A percentile compares a stretch with the other conserved stretches of the same genome.
Evolutionary conservation across 139 green algal genomes (phyloP).

Genomic region (Diplosphaera chodatii): DNA sequence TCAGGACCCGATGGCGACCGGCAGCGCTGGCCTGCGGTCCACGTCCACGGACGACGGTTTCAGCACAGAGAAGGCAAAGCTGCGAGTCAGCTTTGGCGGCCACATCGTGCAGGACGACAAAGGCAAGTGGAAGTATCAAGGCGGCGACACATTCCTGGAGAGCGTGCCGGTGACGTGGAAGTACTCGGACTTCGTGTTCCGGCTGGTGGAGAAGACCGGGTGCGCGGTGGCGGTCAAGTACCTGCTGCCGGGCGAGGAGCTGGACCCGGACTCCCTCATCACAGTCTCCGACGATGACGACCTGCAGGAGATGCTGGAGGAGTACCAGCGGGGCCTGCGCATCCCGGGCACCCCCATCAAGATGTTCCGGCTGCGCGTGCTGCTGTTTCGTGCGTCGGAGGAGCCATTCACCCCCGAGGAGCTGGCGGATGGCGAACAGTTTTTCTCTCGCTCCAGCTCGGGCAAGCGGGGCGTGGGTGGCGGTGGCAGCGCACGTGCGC

Average conservation of each 20-base stretch:
- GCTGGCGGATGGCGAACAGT: constrained; percentile 3
- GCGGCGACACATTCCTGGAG: constrained; percentile 44
- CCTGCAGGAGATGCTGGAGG: constrained; percentile 70
- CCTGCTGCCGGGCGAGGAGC: constrained; percentile 54
- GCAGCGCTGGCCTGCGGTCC: neutral
- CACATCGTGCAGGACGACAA: constrained; percentile 17
- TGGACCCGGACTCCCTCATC: constrained; percentile 63
- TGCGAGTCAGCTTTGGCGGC: constrained; percentile 29
- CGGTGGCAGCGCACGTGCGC: neutral
- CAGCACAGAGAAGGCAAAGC: constrained; percentile 9
- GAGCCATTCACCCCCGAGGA: constrained; percentile 27
- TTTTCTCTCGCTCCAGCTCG: neutral
- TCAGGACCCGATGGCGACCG: neutral
- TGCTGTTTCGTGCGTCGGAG: constrained; percentile 35
- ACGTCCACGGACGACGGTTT: neutral
- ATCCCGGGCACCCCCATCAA: constrained; percentile 25
- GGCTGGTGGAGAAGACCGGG: constrained; percentile 52
- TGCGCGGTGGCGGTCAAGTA: constrained; percentile 51
- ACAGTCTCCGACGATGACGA: constrained; percentile 66
- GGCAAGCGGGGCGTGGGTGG: too few relatives aligned
- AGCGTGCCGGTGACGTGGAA: constrained; percentile 22
- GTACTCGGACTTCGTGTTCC: constrained; percentile 54
- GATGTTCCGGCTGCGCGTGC: constrained; percentile 9
- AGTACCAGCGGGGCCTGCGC: constrained; percentile 54
- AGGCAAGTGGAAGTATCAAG: constrained; percentile 29